phyloP scores from a whole-genome alignment of 805 yeast genomes.

The Yamadazyma tumulicola region DNA sequence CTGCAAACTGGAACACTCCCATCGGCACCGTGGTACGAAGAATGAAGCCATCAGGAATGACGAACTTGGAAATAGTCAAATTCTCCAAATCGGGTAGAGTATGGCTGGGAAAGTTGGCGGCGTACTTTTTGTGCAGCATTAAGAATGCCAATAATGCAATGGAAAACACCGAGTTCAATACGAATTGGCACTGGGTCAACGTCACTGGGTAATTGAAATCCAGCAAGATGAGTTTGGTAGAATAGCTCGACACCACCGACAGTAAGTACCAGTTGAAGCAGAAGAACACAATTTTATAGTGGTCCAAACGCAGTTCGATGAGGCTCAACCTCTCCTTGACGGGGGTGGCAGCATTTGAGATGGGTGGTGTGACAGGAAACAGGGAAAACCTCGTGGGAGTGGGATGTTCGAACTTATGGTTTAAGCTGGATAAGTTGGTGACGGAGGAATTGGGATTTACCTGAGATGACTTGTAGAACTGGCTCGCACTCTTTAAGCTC shows the following conservation, averaged over 20 bases:
- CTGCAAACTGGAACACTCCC: constrained; percentile 91
- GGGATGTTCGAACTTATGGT: constrained; percentile 12
- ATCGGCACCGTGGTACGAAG: constrained; percentile 78
- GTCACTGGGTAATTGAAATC: constrained; percentile 80
- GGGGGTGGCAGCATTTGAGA: constrained; percentile 30
- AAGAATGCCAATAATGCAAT: constrained; percentile 20
- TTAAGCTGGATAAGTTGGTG: constrained; percentile 28
- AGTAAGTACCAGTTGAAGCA: constrained; percentile 79
- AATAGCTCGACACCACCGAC: constrained; percentile 76
- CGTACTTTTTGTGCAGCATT: constrained; percentile 2
- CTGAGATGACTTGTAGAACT: constrained; percentile 9
- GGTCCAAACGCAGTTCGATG: neutral
- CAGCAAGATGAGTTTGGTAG: constrained; percentile 72
- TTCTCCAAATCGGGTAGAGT: constrained; percentile 40
- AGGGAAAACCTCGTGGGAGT: constrained; percentile 12
- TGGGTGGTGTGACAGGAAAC: constrained; percentile 33
- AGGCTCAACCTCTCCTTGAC: constrained; percentile 15
- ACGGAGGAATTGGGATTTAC: constrained; percentile 37
- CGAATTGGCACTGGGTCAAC: constrained; percentile 82
- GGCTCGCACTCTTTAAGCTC: constrained; percentile 4
- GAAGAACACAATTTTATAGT: constrained; percentile 20
- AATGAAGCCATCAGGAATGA: constrained; percentile 52
- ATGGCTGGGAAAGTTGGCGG: constrained; percentile 40
- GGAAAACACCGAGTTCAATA: constrained; percentile 65
- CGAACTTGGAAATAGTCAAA: constrained; percentile 34